These are phyloP conservation scores for Ramaria rubella DNA, from an alignment of 768 basidiomycete genomes.

Conservation along the genomic window DNA sequence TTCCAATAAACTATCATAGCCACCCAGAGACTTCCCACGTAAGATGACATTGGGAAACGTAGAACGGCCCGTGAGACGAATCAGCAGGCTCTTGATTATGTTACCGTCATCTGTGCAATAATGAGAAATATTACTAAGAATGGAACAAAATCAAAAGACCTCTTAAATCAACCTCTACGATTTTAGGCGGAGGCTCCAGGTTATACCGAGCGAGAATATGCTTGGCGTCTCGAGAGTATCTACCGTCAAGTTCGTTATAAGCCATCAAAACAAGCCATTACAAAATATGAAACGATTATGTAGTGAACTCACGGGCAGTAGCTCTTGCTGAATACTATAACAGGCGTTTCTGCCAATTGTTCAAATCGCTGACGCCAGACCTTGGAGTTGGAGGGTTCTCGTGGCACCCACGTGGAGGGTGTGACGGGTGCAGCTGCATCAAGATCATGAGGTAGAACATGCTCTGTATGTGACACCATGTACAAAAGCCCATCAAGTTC, in stretches of 20 bases:
- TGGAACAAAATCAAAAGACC: slow-evolving; percentile 30
- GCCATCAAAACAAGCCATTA: slow-evolving; percentile 3
- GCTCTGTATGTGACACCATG: slow-evolving; percentile 12
- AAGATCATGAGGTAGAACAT: slow-evolving; percentile 19
- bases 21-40: slow-evolving; percentile 43
- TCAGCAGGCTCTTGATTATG: slow-evolving; percentile 58
- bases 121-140: neutral
- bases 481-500: slow-evolving; percentile 12
- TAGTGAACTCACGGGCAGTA: slow-evolving; percentile 60
- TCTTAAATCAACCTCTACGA: slow-evolving; percentile 73
- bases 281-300: neutral
- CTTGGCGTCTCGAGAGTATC: slow-evolving; percentile 57
- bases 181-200: slow-evolving; percentile 54
- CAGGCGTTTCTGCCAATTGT: slow-evolving; percentile 45
- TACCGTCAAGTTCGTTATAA: slow-evolving; percentile 21
- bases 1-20: slow-evolving; percentile 17
- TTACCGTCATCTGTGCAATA: slow-evolving; percentile 46
- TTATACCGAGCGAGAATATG: slow-evolving; percentile 54
- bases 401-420: slow-evolving; percentile 49
- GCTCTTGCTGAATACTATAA: slow-evolving; percentile 82
- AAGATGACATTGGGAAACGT: slow-evolving; percentile 79
- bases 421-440: slow-evolving; percentile 42
- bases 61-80: slow-evolving; percentile 54
- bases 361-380: slow-evolving; percentile 41
- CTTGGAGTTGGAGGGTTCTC: slow-evolving; percentile 18